Conservation (phyloP, 1,284 basidiomycete genomes). For the Coniophora puteana region DNA sequence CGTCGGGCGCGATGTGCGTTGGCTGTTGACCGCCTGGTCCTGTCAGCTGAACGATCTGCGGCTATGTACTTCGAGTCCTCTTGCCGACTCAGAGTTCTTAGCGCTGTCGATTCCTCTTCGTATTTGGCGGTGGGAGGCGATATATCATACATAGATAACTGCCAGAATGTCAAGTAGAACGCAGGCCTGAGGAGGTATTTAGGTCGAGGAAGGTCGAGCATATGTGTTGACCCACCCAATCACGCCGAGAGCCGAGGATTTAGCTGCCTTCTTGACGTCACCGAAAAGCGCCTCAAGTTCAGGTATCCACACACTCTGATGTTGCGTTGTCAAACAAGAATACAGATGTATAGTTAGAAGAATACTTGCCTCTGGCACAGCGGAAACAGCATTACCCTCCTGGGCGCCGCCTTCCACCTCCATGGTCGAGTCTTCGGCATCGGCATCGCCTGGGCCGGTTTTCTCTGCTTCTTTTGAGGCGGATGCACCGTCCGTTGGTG, state of each 20-base stretch:
- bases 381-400: constrained; percentile 11
- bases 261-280: constrained; percentile 64
- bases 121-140: constrained; percentile 67
- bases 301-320: constrained; percentile 73
- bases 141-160: constrained; percentile 86
- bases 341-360: constrained; percentile 18
- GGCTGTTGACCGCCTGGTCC: constrained; percentile 51
- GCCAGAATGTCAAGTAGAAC: constrained; percentile 96
- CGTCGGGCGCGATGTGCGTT: constrained; percentile 54
- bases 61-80: constrained; percentile 55
- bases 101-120: constrained; percentile 60
- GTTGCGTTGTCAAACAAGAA: constrained; percentile 9
- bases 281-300: constrained; percentile 67
- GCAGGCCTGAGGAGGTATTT: constrained; percentile 55
- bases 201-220: constrained; percentile 8
- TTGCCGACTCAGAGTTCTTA: constrained; percentile 55
- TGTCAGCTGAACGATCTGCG: constrained; percentile 65
- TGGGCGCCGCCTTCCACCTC: constrained; percentile 35
- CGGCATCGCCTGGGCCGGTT: constrained; percentile 24
- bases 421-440: constrained; percentile 51
- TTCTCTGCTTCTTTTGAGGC: constrained; percentile 32
- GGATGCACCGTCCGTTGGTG: constrained; percentile 43
- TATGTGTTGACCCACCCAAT: constrained; percentile 59
- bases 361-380: constrained; percentile 4
- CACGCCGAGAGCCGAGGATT: constrained; percentile 56